Evolutionary conservation across 1,139 yeast species (phyloP), one percentile per base, ranked within the genome.

Genomic region (Scheffersomyces illinoinensis): DNA sequence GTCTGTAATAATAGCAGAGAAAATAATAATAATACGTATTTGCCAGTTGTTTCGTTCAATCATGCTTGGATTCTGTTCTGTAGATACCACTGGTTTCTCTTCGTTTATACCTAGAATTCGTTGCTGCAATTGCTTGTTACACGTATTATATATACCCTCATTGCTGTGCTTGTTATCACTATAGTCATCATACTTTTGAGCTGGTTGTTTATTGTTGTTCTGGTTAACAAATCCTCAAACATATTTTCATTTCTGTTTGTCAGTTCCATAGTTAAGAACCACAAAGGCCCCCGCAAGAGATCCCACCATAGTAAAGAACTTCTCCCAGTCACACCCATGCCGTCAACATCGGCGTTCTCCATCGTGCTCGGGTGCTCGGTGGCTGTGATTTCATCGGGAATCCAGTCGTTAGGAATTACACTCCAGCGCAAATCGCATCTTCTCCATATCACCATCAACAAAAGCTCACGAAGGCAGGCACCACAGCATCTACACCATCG

Each of bases 381-480:
- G 48, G 97, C 96, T 6, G 84, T 92, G 20, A 68, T 89, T 18
- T 90, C 96, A 2, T 88, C 96, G 3, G 93, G 93, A 1, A 82
- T 89, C 47, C 97, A 92, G 73, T 89, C 96, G 2, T 76, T 91
- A 19, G 97, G 97, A 0, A 83, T 91, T 52, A 90, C 96, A 1
- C 78, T 92, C 53, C 97, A 93, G 71, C 80, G 97, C 59, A 90
- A 89, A 68, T 89, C 97, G 1, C 96, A 91, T 68, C 72, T 87
- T 47, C 69, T 83, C 56, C 68, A 59, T 57, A 58, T 39, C 57
- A 59, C 52, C 62, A 75, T 71, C 48, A 68, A 66, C 6, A 66
- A 62, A 50, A 56, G 66, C 23, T 56, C 54, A 63, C 54, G 39
- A 33, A 53, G 56, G 50, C 54, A 64, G 66, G 54, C 68, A 73